Base-by-base conservation (phyloP, 2,329 filamentous ascomycete species). In the Sarocladium kiliense region DNA sequence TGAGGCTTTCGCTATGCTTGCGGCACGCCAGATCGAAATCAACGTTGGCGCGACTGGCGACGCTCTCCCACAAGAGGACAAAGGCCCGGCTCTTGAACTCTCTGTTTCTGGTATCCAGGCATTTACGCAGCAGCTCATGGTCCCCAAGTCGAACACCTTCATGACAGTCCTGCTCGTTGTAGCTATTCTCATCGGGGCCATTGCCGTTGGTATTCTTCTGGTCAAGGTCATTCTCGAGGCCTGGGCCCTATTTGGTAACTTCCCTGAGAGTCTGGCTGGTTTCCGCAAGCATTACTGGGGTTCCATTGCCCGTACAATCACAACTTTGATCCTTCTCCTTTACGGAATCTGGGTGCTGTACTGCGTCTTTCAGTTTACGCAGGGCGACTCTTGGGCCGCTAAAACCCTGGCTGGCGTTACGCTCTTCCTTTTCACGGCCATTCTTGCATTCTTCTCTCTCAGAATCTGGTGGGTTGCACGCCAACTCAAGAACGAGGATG, bases 281-380 rank as follows among this genome's bases (percentile, higher is more conserved):
- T 97, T 97, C 81, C 88, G 94, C 61, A 89, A 96, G 74, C 89
- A 96, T 70, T 97, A 97, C 77, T 97, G 94, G 94, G 88, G 89
- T 61, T 85, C 91, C 55, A 87, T 99, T 68, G 89, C 87, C 45
- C 89, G 93, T 58, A 88, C 91, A 16, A 88, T 97, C 65, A 96
- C 91, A 42, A 89, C 89, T 61, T 79, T 99, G 70, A 91, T 99
- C 63, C 79, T 97, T 58, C 76, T 97, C 18, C 82, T 97, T 2
- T 99, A 97, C 72, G 91, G 94, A 58, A 83, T 96, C 58, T 97
- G 94, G 94, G 90, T 91, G 1, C 76, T 97, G 42, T 97, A 96
- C 73, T 97, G 93, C 69, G 82, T 99, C 59, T 97, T 93, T 71
- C 94, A 99, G 68, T 96, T 97, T 71, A 94, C 88, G 1, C 82